Evolutionary conservation across 2,329 filamentous ascomycete genomes (phyloP).

Genomic region (Akanthomyces uredinophilus): DNA sequence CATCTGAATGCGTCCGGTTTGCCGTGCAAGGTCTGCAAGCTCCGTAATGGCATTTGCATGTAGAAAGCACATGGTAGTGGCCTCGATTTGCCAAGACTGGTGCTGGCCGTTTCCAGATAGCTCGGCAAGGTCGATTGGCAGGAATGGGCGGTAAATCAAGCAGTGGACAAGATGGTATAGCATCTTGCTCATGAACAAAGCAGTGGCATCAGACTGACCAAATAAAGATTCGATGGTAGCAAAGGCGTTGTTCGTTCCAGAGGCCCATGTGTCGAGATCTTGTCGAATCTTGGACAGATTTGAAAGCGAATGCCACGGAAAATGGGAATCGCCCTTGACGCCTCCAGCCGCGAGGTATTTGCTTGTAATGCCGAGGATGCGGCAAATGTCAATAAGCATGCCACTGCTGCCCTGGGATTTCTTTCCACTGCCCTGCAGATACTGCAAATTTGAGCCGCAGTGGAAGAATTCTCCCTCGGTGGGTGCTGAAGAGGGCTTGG

Average conservation of each 20-base stretch:
- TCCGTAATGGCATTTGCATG: constrained; percentile 86
- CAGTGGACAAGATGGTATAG: constrained; percentile 86
- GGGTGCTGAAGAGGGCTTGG: constrained; percentile 54
- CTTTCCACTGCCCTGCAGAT: constrained; percentile 62
- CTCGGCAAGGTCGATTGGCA: constrained; percentile 78
- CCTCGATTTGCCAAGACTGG: constrained; percentile 89
- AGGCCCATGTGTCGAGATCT: constrained; percentile 79
- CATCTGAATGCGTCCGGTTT: constrained; percentile 73
- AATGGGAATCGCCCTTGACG: constrained; percentile 84
- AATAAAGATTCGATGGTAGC: constrained; percentile 71
- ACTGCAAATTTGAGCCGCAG: constrained; percentile 70
- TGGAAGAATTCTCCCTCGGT: constrained; percentile 79
- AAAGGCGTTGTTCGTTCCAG: constrained; percentile 74
- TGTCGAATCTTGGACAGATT: constrained; percentile 81
- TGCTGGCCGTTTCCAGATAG: constrained; percentile 76
- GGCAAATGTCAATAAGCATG: constrained; percentile 79
- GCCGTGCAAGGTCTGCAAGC: constrained; percentile 71
- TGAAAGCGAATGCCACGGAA: constrained; percentile 83
- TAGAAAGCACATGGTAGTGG: constrained; percentile 78
- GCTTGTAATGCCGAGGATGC: constrained; percentile 78
- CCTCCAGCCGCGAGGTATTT: constrained; percentile 79
- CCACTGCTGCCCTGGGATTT: constrained; percentile 70
- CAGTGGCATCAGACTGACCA: constrained; percentile 71
- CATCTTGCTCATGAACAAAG: constrained; percentile 75
- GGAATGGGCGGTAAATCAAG: constrained; percentile 78